A percentile compares a stretch with the other conserved stretches of the same genome.
phyloP scores from a whole-genome alignment of 495 filamentous ascomycete genomes.

The Tirmania nivea region DNA sequence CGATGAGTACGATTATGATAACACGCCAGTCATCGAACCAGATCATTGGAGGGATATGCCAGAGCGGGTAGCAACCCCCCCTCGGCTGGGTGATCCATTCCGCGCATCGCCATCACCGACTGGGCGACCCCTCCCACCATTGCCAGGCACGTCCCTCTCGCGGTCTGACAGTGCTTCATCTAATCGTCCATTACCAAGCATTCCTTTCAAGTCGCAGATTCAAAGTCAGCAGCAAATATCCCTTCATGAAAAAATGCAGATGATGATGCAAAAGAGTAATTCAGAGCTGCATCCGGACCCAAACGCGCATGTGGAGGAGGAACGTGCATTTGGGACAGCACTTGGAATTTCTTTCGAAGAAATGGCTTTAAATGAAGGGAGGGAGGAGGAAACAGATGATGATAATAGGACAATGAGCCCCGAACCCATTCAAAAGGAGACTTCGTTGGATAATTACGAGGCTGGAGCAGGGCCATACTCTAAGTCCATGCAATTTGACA shows the following conservation, averaged over 20 bases:
- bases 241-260: constrained; percentile 55
- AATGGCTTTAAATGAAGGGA: background rate
- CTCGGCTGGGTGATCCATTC: constrained; percentile 47
- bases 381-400: background rate
- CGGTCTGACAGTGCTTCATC: constrained; percentile 20
- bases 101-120: constrained; percentile 19
- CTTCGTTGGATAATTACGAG: background rate
- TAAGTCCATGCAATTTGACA: background rate
- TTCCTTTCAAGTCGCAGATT: constrained; percentile 29
- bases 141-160: constrained; percentile 11
- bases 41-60: constrained; percentile 85
- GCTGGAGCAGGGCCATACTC: background rate
- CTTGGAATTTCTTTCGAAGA: background rate
- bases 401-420: background rate
- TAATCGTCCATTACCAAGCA: constrained; percentile 42
- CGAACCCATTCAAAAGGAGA: background rate
- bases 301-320: background rate
- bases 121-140: constrained; percentile 17
- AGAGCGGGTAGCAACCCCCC: constrained; percentile 25
- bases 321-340: background rate
- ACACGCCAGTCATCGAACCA: constrained; percentile 87
- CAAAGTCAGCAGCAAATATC: constrained; percentile 33
- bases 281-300: constrained; percentile 37
- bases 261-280: constrained; percentile 48
- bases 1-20: constrained; percentile 67